A percentile compares a stretch with the other conserved stretches of the same genome.
Evolutionary conservation across 768 basidiomycete genomes (phyloP).

Genomic region (Phaffia australis): DNA sequence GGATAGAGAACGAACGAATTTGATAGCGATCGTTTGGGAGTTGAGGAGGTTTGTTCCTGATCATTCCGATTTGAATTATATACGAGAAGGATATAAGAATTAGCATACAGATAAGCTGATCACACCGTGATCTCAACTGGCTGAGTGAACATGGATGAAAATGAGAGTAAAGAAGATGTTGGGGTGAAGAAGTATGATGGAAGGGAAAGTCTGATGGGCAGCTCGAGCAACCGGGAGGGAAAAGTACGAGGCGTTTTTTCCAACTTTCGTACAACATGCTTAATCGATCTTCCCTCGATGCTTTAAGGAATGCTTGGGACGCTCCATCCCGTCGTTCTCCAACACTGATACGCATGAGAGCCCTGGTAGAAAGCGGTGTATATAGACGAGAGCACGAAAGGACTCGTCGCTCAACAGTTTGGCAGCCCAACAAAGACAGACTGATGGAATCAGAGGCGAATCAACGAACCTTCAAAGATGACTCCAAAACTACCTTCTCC

Average conservation of each 20-base stretch:
- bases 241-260: too few species aligned
- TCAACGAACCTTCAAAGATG: conserved; percentile 72
- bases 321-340: too few species aligned
- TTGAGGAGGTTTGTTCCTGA: conserved; percentile 94
- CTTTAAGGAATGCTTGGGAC: too few species aligned
- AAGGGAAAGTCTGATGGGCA: background rate
- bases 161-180: background rate
- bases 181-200: background rate
- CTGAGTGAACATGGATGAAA: background rate
- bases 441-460: background rate
- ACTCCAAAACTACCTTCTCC: conserved; percentile 98
- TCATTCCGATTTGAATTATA: background rate
- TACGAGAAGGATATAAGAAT: background rate
- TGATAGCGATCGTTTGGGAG: conserved; percentile 97
- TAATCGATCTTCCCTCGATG: too few species aligned
- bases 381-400: background rate
- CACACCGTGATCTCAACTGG: background rate
- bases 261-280: too few species aligned
- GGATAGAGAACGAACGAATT: conserved; percentile 66
- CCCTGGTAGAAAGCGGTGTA: background rate
- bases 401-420: background rate
- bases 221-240: too few species aligned
- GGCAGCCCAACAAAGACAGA: background rate
- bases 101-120: too few species aligned
- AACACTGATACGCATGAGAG: background rate